Evolutionary conservation across 2,329 filamentous ascomycete species (phyloP).

Genomic region (Alternaria brassicicola): DNA sequence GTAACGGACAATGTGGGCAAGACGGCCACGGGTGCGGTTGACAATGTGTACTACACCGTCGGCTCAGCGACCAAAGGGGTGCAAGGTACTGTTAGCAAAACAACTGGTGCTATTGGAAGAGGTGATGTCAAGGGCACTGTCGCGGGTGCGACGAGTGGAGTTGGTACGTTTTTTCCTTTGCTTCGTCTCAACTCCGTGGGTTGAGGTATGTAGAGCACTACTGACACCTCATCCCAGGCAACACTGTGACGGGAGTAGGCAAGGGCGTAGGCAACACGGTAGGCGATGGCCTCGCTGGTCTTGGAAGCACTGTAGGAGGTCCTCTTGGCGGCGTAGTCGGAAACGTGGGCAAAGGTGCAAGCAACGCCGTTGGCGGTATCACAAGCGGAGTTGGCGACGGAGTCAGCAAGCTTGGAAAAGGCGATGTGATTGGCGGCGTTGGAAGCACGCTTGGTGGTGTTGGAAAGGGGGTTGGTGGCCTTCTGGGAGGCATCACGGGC

Average conservation of each 20-base stretch:
- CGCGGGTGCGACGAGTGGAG: conserved; percentile 47
- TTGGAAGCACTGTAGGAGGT: conserved; percentile 46
- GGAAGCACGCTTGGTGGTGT: conserved; percentile 52
- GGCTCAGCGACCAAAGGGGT: conserved; percentile 50
- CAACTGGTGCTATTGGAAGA: conserved; percentile 51
- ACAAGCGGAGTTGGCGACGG: conserved; percentile 54
- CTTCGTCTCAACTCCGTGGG: neutral
- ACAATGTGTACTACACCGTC: conserved; percentile 51
- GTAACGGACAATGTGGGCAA: conserved; percentile 51
- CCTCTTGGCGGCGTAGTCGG: conserved; percentile 52
- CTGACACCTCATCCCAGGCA: conserved; percentile 27
- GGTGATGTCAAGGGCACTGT: conserved; percentile 51
- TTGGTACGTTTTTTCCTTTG: conserved; percentile 18
- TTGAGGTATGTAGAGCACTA: neutral
- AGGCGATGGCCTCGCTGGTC: conserved; percentile 48
- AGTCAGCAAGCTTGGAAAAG: conserved; percentile 53
- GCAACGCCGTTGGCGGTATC: conserved; percentile 50
- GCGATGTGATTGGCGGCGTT: conserved; percentile 53
- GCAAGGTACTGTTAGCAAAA: conserved; percentile 53
- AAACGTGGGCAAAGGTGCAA: conserved; percentile 52
- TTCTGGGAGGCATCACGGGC: conserved; percentile 42
- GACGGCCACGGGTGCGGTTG: conserved; percentile 49
- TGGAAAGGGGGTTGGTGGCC: conserved; percentile 43
- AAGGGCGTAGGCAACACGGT: conserved; percentile 46
- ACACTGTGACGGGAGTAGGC: conserved; percentile 46